Base-by-base conservation (phyloP, 345 rosid species). In the Boechera stricta region DNA sequence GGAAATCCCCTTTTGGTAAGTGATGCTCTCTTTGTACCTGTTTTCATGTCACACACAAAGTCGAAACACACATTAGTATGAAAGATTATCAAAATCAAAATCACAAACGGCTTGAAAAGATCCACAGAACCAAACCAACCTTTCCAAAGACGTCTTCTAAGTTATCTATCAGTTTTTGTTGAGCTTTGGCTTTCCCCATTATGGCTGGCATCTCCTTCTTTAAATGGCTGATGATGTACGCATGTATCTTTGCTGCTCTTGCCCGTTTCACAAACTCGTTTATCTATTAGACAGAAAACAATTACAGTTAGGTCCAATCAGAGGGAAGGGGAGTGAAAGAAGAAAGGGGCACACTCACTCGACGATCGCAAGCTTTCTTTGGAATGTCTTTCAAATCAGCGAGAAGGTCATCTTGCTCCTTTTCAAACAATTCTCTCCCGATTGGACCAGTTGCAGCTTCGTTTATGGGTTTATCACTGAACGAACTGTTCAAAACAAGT, bases 291-390 rank as follows among this genome's bases (percentile, higher is more conserved):
- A 74, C 36, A 54, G 21, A 18, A 31, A 9, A 2, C 3, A 11
- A 39, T 10, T 29, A 68, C 11, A 0, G 38, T 79, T 53, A 74
- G 48, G n/a, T 63, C 55, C 24, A 5, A 63, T 55, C 26, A 16
- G 61, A 62, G 47, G 29, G 39, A 3, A 35, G 44, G 44, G 62
- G 51, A 54, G 9, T 18, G 64, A 69, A 57, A 36, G 35, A 53
- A 18, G 63, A 3, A 76, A 62, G 54, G 73, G 72, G 48, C 41
- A 44, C 57, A 81, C 98, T 89, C 84, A 92, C 98, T 26, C 97
- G 89, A 36, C 97, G 97, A 87, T 92, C 97, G 65, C 99, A 96
- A 77, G 98, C 99, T 82, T 93, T 96, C 86, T 93, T 96, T 1
- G 99, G 98, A 55, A 93, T 88, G 75, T 93, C 93, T 84, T 90